Percentiles rank a stretch among this genome's conserved stretches.
These are phyloP conservation scores for Trifolium fragiferum DNA, from an alignment of 306 rosid genomes.

Conservation along the genomic window DNA sequence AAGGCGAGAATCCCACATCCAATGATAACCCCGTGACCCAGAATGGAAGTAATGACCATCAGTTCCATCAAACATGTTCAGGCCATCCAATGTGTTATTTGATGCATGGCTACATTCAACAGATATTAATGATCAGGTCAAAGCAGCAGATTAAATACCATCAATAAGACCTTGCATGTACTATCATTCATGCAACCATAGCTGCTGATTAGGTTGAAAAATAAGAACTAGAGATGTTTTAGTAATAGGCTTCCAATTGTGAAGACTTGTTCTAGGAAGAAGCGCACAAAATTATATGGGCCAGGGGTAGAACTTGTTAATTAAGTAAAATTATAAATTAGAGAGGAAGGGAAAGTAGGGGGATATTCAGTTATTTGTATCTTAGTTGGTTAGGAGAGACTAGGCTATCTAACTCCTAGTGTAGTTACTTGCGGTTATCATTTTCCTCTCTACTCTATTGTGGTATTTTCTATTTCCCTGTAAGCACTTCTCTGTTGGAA, in stretches of 20 bases:
- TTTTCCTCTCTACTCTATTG: neutral
- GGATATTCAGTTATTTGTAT: neutral
- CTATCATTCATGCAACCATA: conserved; percentile 32
- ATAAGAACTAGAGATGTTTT: conserved; percentile 15
- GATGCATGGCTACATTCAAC: conserved; percentile 78
- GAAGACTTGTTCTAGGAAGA: conserved; percentile 2
- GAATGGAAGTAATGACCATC: conserved; percentile 93
- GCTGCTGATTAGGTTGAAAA: conserved; percentile 11
- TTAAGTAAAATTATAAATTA: neutral
- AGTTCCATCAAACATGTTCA: conserved; percentile 98
- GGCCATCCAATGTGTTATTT: conserved; percentile 90
- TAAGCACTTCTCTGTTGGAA: neutral
- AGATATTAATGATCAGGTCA: conserved; percentile 43
- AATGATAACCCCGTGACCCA: conserved; percentile 96
- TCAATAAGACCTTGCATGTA: conserved; percentile 33
- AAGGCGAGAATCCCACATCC: conserved; percentile 99
- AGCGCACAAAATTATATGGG: neutral
- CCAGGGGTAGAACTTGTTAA: conserved; percentile 5
- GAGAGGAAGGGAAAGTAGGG: neutral
- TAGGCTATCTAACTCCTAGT: conserved; percentile 2
- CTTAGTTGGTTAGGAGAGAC: conserved; percentile 13
- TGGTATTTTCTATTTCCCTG: conserved; percentile 1
- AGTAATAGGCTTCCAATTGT: neutral
- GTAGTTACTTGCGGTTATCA: neutral
- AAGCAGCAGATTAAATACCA: conserved; percentile 32